These are phyloP conservation scores for Tetrapisispora arboricola DNA, from an alignment of 805 yeast genomes.

Conservation along the genomic window DNA sequence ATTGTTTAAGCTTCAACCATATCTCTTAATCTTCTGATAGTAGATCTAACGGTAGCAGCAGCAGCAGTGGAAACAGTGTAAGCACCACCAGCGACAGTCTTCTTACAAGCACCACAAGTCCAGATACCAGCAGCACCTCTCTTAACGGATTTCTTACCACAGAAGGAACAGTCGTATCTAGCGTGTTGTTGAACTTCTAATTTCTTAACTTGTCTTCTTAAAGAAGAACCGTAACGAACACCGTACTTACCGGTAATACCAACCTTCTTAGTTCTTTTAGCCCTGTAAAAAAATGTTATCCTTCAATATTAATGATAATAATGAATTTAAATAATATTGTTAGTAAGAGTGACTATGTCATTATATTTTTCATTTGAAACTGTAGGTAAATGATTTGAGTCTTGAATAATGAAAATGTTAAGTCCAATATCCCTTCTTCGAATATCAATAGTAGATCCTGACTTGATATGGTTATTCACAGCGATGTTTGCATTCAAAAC, in stretches of 20 bases:
- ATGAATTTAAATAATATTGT: background rate
- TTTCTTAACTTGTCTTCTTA: conserved; percentile 99
- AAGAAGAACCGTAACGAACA: conserved; percentile 99
- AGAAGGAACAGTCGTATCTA: conserved; percentile 98
- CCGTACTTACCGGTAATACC: conserved; percentile 99
- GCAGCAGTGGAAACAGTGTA: conserved; percentile 98
- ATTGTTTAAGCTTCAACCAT: conserved; percentile 89
- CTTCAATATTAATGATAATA: background rate
- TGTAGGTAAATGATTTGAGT: no score
- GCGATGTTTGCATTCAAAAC: no score
- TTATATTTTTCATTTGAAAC: no score
- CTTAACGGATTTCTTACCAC: conserved; percentile 97
- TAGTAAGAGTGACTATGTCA: background rate
- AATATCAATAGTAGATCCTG: no score
- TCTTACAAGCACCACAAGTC: conserved; percentile 89
- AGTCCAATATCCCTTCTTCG: no score
- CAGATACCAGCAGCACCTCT: conserved; percentile 99
- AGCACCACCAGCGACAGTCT: conserved; percentile 99
- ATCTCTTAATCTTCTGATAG: conserved; percentile 99
- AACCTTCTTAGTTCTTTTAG: conserved; percentile 99
- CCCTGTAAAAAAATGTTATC: conserved; percentile 41
- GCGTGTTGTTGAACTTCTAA: conserved; percentile 98
- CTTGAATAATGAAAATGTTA: background rate
- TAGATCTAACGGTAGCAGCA: conserved; percentile 99
- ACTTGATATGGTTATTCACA: no score